A percentile compares a stretch with the other conserved stretches of the same genome.
Conservation (phyloP, 345 rosid genomes). For the Hibiscus mutabilis region DNA sequence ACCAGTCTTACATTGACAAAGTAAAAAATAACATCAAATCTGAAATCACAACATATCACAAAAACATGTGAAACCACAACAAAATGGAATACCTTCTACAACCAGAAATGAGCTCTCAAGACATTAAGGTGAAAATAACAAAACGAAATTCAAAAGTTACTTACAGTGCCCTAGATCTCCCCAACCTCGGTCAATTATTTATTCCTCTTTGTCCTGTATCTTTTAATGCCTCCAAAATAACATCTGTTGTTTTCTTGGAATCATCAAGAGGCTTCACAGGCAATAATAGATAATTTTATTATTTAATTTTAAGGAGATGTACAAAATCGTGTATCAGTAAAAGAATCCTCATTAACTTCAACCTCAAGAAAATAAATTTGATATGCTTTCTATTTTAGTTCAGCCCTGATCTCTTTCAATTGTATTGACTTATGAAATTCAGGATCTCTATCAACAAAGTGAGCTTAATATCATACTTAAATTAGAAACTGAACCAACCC, state of each 20-base stretch:
- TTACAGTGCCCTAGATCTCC: slow-evolving; percentile 79
- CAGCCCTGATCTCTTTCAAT: background rate
- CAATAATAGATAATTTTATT: slow-evolving; percentile 8
- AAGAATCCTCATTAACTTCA: background rate
- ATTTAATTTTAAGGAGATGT: background rate
- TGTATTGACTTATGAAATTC: background rate
- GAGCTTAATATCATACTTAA: background rate
- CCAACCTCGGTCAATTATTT: slow-evolving; percentile 90
- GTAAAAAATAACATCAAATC: background rate
- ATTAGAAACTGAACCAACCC: slow-evolving; percentile 5
- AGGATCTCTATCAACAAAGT: background rate
- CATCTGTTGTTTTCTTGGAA: slow-evolving; percentile 61
- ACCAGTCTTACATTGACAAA: background rate
- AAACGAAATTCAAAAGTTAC: background rate
- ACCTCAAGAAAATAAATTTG: background rate
- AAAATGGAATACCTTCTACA: background rate
- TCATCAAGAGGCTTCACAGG: slow-evolving; percentile 84
- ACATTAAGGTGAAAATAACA: background rate
- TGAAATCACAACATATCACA: background rate
- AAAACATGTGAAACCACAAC: background rate
- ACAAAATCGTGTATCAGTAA: background rate
- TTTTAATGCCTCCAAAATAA: slow-evolving; percentile 74
- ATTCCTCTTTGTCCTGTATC: slow-evolving; percentile 92
- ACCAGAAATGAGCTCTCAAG: background rate
- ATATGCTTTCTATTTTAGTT: background rate